phyloP scores from a whole-genome alignment of 1,284 basidiomycete genomes.

The Apiotrichum sp. region DNA sequence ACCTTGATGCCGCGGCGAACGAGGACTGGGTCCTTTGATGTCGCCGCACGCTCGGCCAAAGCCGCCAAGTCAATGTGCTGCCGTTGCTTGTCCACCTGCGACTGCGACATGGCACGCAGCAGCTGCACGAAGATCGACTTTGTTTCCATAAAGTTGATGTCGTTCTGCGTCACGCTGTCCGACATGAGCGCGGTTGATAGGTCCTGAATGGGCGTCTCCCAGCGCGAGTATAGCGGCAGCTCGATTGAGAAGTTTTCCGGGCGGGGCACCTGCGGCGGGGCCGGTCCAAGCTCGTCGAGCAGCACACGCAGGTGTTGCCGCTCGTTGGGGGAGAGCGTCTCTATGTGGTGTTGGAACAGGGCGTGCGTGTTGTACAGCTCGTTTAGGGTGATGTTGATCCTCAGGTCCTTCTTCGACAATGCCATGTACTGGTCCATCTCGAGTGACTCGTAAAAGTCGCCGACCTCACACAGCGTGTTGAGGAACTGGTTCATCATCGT shows the following conservation, averaged over 20 bases:
- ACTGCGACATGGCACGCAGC: conserved; percentile 84
- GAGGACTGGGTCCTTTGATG: conserved; percentile 90
- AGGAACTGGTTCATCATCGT: conserved; percentile 93
- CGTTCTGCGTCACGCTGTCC: conserved; percentile 88
- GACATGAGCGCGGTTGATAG: conserved; percentile 90
- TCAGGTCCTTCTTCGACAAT: conserved; percentile 94
- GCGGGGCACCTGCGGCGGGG: conserved; percentile 88
- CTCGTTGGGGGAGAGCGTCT: conserved; percentile 93
- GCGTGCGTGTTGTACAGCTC: conserved; percentile 98
- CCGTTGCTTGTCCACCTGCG: conserved; percentile 53
- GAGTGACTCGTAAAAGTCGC: conserved; percentile 97
- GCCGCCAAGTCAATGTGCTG: conserved; percentile 76
- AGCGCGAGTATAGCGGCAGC: conserved; percentile 86
- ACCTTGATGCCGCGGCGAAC: conserved; percentile 98
- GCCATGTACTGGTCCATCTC: conserved; percentile 99
- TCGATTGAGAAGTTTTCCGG: conserved; percentile 96
- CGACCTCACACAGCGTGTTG: conserved; percentile 94
- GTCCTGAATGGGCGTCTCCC: conserved; percentile 99
- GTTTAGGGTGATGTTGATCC: conserved; percentile 98
- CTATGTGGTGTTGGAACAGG: conserved; percentile 88
- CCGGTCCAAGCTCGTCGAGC: conserved; percentile 87
- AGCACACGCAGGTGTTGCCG: conserved; percentile 94
- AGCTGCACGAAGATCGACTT: conserved; percentile 99
- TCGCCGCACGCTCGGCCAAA: conserved; percentile 90
- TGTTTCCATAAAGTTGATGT: conserved; percentile 99